Evolutionary conservation across 1,284 basidiomycete species (phyloP), one percentile per base, ranked within the genome.

Genomic region (Austroboletus niveus): DNA sequence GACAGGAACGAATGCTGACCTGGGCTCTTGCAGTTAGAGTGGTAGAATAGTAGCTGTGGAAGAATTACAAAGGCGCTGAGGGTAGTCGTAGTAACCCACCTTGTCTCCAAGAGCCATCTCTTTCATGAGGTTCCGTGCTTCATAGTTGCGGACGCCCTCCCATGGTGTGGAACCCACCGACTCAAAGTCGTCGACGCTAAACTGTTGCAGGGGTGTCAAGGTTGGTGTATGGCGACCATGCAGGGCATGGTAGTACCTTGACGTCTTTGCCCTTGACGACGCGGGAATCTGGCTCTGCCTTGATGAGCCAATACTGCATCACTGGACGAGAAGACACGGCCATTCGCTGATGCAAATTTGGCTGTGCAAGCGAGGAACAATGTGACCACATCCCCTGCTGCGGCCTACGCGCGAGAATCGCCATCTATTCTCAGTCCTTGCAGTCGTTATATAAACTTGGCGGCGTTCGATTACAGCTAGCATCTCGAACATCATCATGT

Each of bases 81-180:
- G 11, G 62, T 65, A 47, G 44, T 27, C 27, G 36, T 43, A 20
- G 36, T 44, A 17, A 27, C 14, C 38, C 47, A 88, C 93, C 72
- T 87, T 80, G 66, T 98, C 92, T 22, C 89, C 92, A 8, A 84
- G 60, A 59, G 81, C 81, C 95, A 98, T 98, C 59, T 87, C 82
- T 67, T 89, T 90, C 89, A 98, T 94, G 54, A 94, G 75, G 61
- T 94, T 94, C 62, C 90, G 84, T 2, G 95, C 96, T 71, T 96
- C 89, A 59, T 92, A 90, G 65, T 93, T 97, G 40, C 95, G 75
- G 20, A 94, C 87, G 49, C 94, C 94, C 64, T 97, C 94, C 94
- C 94, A 97, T 17, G 87, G 76, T 1, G 93, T 93, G 8, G 79
- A 84, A 42, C 79, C 81, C 49, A 81, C 80, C 32, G 75, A 61